A percentile compares a stretch with the other conserved stretches of the same genome.
Evolutionary conservation across 2,329 filamentous ascomycete genomes (phyloP).

Genomic region (Lizonia empirigonia): DNA sequence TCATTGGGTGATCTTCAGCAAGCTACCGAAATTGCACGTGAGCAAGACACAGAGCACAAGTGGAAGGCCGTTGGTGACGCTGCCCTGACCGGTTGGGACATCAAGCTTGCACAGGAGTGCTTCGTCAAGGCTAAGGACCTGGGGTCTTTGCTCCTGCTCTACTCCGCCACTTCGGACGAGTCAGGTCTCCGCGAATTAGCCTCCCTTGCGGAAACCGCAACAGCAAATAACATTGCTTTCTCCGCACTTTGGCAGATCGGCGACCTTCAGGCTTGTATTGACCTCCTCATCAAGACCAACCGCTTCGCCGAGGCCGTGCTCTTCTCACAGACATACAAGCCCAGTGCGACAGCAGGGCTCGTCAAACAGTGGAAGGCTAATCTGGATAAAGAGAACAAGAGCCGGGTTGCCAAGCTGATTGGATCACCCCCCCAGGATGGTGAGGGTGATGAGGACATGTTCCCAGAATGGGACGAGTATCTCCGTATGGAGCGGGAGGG

Average conservation of each 20-base stretch:
- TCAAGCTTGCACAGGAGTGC: conserved; percentile 87
- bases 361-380: conserved; percentile 81
- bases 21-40: conserved; percentile 80
- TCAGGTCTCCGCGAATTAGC: conserved; percentile 76
- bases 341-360: conserved; percentile 70
- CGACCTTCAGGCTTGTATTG: conserved; percentile 80
- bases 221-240: conserved; percentile 91
- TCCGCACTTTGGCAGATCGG: conserved; percentile 86
- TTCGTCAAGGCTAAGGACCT: conserved; percentile 90
- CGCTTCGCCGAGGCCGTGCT: conserved; percentile 84
- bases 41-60: conserved; percentile 90
- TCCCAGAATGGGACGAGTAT: conserved; percentile 96
- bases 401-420: conserved; percentile 80
- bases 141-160: conserved; percentile 83
- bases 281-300: conserved; percentile 78
- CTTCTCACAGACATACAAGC: conserved; percentile 95
- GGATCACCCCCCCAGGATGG: conserved; percentile 74
- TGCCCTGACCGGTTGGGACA: conserved; percentile 83
- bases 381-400: conserved; percentile 84
- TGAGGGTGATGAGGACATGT: conserved; percentile 75
- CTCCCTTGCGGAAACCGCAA: conserved; percentile 73
- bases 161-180: conserved; percentile 82
- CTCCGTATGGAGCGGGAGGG: conserved; percentile 79
- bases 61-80: conserved; percentile 98
- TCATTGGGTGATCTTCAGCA: conserved; percentile 82